Base-by-base conservation (phyloP, 768 basidiomycete genomes). In the Collybiopsis luxurians region DNA sequence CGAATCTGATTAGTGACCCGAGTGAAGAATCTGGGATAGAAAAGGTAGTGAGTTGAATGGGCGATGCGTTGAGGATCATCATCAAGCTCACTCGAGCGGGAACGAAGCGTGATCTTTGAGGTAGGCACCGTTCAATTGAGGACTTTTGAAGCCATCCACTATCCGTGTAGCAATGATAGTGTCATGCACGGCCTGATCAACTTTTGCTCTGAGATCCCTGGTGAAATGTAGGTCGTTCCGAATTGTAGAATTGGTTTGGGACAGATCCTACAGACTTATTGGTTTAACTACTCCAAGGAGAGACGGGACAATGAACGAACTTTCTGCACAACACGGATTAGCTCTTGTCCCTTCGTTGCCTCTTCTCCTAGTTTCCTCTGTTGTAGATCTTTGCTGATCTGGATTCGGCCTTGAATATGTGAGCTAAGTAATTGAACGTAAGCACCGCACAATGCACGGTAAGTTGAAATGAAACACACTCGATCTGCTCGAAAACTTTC, bases 41-140 rank as follows among this genome's bases (percentile, higher is more conserved):
- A 27, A 2, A 47, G 39, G 36, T 38, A 12, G 13, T 13, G 13
- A 13, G 31, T 6, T 34, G 31, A 13, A n/a, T n/a, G n/a, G 13
- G 13, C 31, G 31, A 34, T 19, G n/a, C n/a, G 2, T 49, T 28
- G 23, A 5, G 31, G 49, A 17, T 56, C 12, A 34, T 43, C 39
- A 19, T 4, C 19, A 36, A 61, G 75, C 85, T 46, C 61, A 92
- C 89, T 92, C 91, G 10, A 90, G 73, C 23, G 91, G 91, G 70
- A 92, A 94, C n/a, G 75, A 78, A 2, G 91, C 87, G 58, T 91
- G 83, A 49, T 87, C 87, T 66, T 89, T 91, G 50, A 92, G 73
- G 69, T 89, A 84, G 23, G 77, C 78, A 21, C 81, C 84, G 57
- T 84, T 80, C 62, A 84, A 83, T 56, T 91, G 89, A 2, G 87